Evolutionary conservation across 164 flowering plant genomes (phyloP).

Genomic region (Akebia trifoliata): DNA sequence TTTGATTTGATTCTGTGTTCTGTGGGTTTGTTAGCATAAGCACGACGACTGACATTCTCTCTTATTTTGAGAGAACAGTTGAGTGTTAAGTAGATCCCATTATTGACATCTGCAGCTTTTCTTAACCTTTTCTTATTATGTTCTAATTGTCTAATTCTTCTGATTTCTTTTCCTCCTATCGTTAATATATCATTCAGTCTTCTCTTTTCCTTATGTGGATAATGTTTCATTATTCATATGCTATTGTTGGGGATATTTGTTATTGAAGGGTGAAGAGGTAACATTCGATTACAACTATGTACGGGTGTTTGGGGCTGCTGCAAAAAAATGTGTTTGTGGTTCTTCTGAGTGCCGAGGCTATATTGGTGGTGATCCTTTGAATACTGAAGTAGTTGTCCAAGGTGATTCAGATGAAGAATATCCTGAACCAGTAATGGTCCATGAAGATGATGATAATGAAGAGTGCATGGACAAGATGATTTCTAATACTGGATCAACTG

Average conservation of each 20-base stretch:
- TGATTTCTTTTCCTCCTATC: no score
- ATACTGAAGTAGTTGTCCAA: slow-evolving; percentile 65
- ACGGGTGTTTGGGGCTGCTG: slow-evolving; percentile 97
- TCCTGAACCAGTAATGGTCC: slow-evolving; percentile 71
- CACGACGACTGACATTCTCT: no score
- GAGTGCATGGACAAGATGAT: background rate
- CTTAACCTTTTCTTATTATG: no score
- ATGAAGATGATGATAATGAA: slow-evolving; percentile 38
- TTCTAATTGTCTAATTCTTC: no score
- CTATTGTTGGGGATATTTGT: slow-evolving; percentile 5
- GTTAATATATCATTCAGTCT: no score
- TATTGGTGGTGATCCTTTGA: slow-evolving; percentile 88
- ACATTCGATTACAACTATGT: slow-evolving; percentile 98
- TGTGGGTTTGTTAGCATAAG: no score
- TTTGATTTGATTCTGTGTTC: no score
- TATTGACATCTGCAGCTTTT: no score
- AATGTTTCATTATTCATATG: background rate
- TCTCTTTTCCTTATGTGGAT: background rate
- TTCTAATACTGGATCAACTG: slow-evolving; percentile 1
- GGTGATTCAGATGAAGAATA: slow-evolving; percentile 93
- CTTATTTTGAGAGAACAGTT: no score
- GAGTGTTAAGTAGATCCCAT: no score
- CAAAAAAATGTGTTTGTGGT: slow-evolving; percentile 91
- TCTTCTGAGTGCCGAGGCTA: slow-evolving; percentile 80
- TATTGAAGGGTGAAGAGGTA: slow-evolving; percentile 82